Base-by-base conservation (phyloP, 306 rosid species). In the Quercus suber region DNA sequence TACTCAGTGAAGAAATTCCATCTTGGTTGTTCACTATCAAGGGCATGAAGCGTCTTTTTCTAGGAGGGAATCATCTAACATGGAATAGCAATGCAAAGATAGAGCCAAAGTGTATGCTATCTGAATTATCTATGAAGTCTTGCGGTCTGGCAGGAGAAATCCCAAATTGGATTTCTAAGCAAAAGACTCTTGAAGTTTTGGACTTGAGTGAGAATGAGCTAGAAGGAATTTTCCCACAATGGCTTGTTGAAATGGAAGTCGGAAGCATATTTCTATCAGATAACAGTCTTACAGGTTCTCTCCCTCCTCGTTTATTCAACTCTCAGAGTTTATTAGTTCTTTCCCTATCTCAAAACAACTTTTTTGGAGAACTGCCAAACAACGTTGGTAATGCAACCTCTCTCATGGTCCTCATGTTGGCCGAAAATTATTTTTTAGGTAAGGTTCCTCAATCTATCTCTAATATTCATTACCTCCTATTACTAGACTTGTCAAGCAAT, bases 191-290 rank as follows among this genome's bases (percentile, higher is more conserved):
- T 19, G 27, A 55, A 77, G 55, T 63, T 58, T 30, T 77, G 5
- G 82, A 82, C 71, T 82, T 77, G 82, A 82, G 85, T 43, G 63
- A 77, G 71, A 82, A 82, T 60, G 4, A 82, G 72, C 79, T 82
- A 3, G 75, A 73, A 77, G 85, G 85, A 71, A 9, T 10, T 1
- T 77, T 82, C 57, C 85, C 85, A 53, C 43, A 52, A 20, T 82
- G 85, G 82, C 82, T 82, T 14, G 85, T 75, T 37, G 56, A 82
- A 55, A 82, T 77, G 85, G 78, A 73, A 23, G 55, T 82, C 3
- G 82, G 78, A 30, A 41, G 28, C 78, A 82, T 82, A 5, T 14
- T 82, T 37, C 81, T 82, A 33, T 82, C 85, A n/a, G 72, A 77
- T 55, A 82, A 82, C 64, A 41, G 73, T 31, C 71, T 82, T 30